Evolutionary conservation across 2,329 filamentous ascomycete genomes (phyloP).

Genomic region (Fusarium miscanthi): DNA sequence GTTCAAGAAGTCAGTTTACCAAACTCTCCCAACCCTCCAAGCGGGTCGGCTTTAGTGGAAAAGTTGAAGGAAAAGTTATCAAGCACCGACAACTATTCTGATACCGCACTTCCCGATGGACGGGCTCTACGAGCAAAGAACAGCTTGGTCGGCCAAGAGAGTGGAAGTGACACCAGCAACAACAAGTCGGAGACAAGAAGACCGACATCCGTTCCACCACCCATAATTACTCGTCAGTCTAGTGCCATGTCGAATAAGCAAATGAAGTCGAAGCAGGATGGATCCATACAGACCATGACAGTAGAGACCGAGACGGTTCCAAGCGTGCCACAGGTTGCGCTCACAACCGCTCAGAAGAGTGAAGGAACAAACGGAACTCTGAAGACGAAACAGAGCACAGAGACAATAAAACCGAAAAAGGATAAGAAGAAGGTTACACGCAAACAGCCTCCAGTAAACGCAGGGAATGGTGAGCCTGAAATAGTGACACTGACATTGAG

Average conservation of each 20-base stretch:
- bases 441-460: conserved; percentile 77
- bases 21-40: conserved; percentile 69
- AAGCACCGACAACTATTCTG: conserved; percentile 55
- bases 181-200: conserved; percentile 57
- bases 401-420: conserved; percentile 94
- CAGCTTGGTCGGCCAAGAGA: conserved; percentile 63
- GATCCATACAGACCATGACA: conserved; percentile 90
- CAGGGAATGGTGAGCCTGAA: conserved; percentile 71
- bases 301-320: conserved; percentile 97
- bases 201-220: conserved; percentile 61
- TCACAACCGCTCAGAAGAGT: conserved; percentile 73
- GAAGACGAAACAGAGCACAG: conserved; percentile 88
- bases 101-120: conserved; percentile 53
- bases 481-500: conserved; percentile 22
- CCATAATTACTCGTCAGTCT: conserved; percentile 72
- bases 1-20: conserved; percentile 90
- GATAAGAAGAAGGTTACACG: conserved; percentile 84
- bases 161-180: conserved; percentile 74
- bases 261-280: conserved; percentile 77
- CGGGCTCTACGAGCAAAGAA: conserved; percentile 60
- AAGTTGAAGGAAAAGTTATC: conserved; percentile 63
- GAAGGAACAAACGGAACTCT: conserved; percentile 77
- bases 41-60: conserved; percentile 60
- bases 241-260: conserved; percentile 72
- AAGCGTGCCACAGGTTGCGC: conserved; percentile 85